Evolutionary conservation across 306 rosid genomes (phyloP), one percentile per base, ranked within the genome.

Genomic region (Cucumis melo): DNA sequence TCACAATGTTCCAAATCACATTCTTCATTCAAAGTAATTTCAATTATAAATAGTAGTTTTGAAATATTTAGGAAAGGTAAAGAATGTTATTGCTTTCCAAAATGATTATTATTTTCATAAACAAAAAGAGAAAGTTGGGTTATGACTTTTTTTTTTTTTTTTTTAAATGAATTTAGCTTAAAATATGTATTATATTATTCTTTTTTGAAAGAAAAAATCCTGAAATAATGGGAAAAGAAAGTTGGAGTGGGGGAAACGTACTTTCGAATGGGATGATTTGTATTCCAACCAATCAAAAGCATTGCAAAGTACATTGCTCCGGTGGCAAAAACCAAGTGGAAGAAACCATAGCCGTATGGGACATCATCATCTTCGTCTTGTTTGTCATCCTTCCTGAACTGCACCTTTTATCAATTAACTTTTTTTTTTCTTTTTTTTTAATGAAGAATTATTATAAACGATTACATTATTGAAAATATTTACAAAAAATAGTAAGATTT

Each of bases 271-370:
- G 86, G 65, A 77, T 87, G 98, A 60, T 95, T 89, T 80, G 91
- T 82, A 74, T 90, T 89, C 99, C 99, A 95, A 79, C 99, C 94
- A 59, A 89, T 83, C 82, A 95, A 83, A 24, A 95, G 87, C 99
- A 95, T 95, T 8, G 98, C 99, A 67, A 95, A 95, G 88, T 95
- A 92, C 99, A 95, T 95, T 51, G 99, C 98, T 71, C 99, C 99
- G 0, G 96, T 90, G 46, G 99, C 97, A 50, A 95, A 95, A 73
- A 95, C 99, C 59, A 95, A 85, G 79, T 95, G 99, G 82, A 95
- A 95, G 89, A 95, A 95, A 24, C 99, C 99, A 79, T 95, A 95
- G 77, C 99, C 99, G 57, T 95, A 95, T 29, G 98, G 99, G 65
- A 89, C 93, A 80, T 88, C 97, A 80, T 92, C 96, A 84, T 87